Evolutionary conservation across 257 asterid species (phyloP).

Genomic region (Solanum paucissectum): DNA sequence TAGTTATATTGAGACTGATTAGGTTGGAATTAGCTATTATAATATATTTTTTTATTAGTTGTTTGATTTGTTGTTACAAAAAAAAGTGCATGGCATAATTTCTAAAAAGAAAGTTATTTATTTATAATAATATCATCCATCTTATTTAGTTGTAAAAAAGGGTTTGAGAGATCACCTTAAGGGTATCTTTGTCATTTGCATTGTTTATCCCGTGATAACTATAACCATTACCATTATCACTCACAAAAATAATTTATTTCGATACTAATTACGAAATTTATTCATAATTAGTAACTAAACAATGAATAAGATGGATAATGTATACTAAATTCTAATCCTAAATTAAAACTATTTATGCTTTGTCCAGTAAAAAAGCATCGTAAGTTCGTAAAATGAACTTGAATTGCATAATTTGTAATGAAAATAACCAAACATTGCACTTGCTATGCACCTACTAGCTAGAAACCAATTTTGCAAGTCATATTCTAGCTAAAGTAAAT

Average conservation of each 20-base stretch:
- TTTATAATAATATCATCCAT: too few species aligned
- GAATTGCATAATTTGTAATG: background rate
- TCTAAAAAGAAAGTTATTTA: too few species aligned
- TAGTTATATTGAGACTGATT: background rate
- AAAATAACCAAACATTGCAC: background rate
- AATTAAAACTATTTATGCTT: background rate
- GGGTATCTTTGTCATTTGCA: background rate
- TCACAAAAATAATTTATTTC: too few species aligned
- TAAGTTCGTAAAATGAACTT: background rate
- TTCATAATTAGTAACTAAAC: background rate
- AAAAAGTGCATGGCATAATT: too few species aligned
- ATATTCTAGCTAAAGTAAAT: background rate
- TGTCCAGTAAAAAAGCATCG: background rate
- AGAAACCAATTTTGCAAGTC: background rate
- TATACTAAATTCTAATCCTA: background rate
- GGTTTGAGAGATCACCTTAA: background rate
- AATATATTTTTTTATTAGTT: too few species aligned
- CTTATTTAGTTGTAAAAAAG: too few species aligned
- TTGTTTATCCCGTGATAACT: too few species aligned
- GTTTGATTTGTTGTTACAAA: too few species aligned
- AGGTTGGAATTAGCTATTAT: background rate
- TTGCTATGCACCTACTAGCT: background rate
- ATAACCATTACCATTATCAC: background rate
- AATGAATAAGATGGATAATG: background rate
- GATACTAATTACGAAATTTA: too few species aligned